phyloP scores from a whole-genome alignment of 345 rosid species.

The Pistacia vera region DNA sequence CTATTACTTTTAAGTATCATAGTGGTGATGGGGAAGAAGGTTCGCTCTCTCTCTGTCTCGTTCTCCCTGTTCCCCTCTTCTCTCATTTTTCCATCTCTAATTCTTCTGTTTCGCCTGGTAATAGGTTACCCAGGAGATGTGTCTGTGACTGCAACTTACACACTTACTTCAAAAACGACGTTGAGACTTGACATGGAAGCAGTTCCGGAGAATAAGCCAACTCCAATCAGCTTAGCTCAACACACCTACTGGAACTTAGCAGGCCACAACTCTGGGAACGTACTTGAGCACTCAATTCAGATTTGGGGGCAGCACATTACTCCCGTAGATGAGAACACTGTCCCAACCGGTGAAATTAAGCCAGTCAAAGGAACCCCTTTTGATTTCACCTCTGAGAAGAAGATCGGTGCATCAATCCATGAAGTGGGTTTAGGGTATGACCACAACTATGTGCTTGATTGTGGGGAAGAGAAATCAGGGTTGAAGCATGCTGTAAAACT shows the following conservation, averaged over 20 bases:
- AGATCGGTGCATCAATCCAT: conserved; percentile 56
- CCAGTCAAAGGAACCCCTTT: conserved; percentile 82
- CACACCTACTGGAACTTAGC: conserved; percentile 96
- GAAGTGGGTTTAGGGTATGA: conserved; percentile 94
- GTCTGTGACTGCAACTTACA: conserved; percentile 70
- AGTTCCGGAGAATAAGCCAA: conserved; percentile 65
- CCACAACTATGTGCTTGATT: conserved; percentile 80
- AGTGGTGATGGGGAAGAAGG: conserved; percentile 92
- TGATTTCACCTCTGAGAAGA: conserved; percentile 79
- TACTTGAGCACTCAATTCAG: conserved; percentile 73
- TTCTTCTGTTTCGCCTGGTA: conserved; percentile 1
- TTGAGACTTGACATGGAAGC: conserved; percentile 97
- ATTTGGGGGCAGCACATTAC: conserved; percentile 84
- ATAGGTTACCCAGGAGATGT: conserved; percentile 91
- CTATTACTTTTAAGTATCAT: conserved; percentile 69
- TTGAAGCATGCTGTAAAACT: conserved; percentile 71
- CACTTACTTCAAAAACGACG: conserved; percentile 66
- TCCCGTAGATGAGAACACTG: conserved; percentile 73
- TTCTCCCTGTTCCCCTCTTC: background rate
- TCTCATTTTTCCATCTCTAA: conserved; percentile 3
- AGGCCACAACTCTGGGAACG: conserved; percentile 75
- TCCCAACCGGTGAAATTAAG: conserved; percentile 84
- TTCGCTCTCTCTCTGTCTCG: conserved; percentile 13
- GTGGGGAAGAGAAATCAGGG: conserved; percentile 68
- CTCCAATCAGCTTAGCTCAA: conserved; percentile 89